Percentiles rank a stretch among this genome's conserved stretches.
Evolutionary conservation across 179 eudicot genomes (phyloP).

Genomic region (Pouteria campechiana): DNA sequence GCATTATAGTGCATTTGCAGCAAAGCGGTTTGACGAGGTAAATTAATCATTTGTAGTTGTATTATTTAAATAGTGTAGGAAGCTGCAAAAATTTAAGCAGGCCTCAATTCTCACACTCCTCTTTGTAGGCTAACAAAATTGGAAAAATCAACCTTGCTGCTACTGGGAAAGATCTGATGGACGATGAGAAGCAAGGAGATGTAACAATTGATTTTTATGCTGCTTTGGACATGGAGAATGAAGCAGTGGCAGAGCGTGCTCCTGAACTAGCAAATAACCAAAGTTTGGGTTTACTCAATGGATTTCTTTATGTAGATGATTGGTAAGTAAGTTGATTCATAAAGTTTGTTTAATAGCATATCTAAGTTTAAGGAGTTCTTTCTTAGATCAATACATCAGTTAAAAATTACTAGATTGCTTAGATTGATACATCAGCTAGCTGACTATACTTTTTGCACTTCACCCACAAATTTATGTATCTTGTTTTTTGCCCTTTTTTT

Average conservation of each 20-base stretch:
- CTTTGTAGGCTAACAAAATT: constrained; percentile 78
- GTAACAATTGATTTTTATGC: constrained; percentile 84
- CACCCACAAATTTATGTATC: no score
- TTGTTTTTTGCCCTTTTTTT: no score
- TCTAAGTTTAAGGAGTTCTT: no score
- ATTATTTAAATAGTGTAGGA: background rate
- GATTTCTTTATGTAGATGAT: constrained; percentile 89
- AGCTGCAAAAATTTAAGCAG: background rate
- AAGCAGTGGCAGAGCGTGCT: constrained; percentile 58
- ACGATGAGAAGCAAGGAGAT: constrained; percentile 96
- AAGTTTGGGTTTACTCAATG: constrained; percentile 75
- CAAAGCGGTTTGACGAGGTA: constrained; percentile 93
- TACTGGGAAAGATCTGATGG: constrained; percentile 99
- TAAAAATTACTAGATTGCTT: no score
- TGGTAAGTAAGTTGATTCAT: constrained; percentile 61
- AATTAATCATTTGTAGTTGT: background rate
- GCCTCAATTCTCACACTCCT: background rate
- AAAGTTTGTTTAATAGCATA: no score
- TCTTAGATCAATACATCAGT: no score
- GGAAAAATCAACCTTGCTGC: constrained; percentile 99
- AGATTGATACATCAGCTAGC: no score
- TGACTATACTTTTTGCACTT: no score
- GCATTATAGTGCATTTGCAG: constrained; percentile 45
- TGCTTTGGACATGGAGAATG: constrained; percentile 79
- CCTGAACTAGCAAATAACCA: constrained; percentile 78